phyloP scores from a whole-genome alignment of 768 basidiomycete genomes.

The Psilocybe tampanensis region DNA sequence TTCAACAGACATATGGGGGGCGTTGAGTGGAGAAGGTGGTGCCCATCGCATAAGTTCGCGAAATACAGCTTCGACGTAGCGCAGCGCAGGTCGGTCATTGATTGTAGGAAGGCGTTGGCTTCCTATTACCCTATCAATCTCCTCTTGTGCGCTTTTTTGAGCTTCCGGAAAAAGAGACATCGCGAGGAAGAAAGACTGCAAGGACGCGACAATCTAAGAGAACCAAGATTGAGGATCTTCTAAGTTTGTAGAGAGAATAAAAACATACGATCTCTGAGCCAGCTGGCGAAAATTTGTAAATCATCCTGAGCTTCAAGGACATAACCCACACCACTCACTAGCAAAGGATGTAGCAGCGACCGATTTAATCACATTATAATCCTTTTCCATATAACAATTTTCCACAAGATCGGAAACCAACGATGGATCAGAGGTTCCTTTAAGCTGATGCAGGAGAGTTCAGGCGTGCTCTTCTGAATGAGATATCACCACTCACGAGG shows the following conservation, averaged over 20 bases:
- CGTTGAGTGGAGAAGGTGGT: conserved; percentile 19
- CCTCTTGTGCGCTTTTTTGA: conserved; percentile 33
- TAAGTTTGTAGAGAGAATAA: neutral
- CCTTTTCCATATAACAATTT: conserved; percentile 17
- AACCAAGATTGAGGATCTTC: neutral
- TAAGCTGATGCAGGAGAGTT: conserved; percentile 9
- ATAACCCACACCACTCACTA: conserved; percentile 10
- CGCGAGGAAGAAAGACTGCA: conserved; percentile 28
- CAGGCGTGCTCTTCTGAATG: neutral
- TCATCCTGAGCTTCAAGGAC: neutral
- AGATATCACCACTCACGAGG: conserved; percentile 7
- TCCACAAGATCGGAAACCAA: conserved; percentile 20
- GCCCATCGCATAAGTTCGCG: conserved; percentile 24
- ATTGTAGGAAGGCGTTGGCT: conserved; percentile 27
- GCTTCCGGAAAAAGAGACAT: conserved; percentile 33
- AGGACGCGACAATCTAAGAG: conserved; percentile 12
- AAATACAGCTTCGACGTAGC: conserved; percentile 25
- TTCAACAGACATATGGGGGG: conserved; percentile 25
- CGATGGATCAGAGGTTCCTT: conserved; percentile 16
- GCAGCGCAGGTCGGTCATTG: conserved; percentile 26
- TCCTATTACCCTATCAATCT: conserved; percentile 34
- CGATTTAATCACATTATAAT: conserved; percentile 18
- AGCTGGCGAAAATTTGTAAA: conserved; percentile 4
- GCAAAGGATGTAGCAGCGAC: conserved; percentile 18
- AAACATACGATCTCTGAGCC: conserved; percentile 17